These are phyloP conservation scores for Boletus rex-veris DNA, from an alignment of 768 basidiomycete species.

Conservation along the genomic window DNA sequence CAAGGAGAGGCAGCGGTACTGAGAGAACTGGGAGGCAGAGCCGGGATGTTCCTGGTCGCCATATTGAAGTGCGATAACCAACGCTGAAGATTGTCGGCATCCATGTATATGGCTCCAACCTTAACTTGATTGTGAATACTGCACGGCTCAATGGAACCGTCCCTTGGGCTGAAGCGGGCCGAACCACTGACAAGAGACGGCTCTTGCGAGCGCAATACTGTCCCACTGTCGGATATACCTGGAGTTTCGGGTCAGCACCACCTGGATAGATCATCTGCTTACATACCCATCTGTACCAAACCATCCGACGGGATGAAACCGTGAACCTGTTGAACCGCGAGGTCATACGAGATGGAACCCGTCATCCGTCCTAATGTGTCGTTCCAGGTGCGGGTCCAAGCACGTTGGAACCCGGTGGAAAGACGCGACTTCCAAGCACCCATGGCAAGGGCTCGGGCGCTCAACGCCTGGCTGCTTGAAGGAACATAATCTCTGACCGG, in stretches of 20 bases:
- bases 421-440: slow-evolving; percentile 64
- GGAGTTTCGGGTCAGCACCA: not conserved
- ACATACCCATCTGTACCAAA: slow-evolving; percentile 30
- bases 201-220: slow-evolving; percentile 47
- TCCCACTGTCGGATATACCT: slow-evolving; percentile 26
- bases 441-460: slow-evolving; percentile 42
- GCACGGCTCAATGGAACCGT: slow-evolving; percentile 49
- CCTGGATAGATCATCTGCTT: not conserved
- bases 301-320: slow-evolving; percentile 36
- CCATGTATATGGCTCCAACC: slow-evolving; percentile 45
- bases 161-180: slow-evolving; percentile 56
- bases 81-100: slow-evolving; percentile 39
- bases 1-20: slow-evolving; percentile 19
- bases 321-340: slow-evolving; percentile 47
- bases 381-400: slow-evolving; percentile 69
- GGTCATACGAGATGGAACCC: slow-evolving; percentile 50
- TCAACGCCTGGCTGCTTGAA: slow-evolving; percentile 16
- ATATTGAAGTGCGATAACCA: slow-evolving; percentile 14
- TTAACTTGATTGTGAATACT: slow-evolving; percentile 47
- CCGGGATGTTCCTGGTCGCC: slow-evolving; percentile 1
- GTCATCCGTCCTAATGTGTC: slow-evolving; percentile 63
- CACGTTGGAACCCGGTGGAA: slow-evolving; percentile 55
- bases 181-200: slow-evolving; percentile 44
- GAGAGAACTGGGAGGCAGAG: slow-evolving; percentile 1
- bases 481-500: slow-evolving; percentile 11